Evolutionary conservation across 495 filamentous ascomycete species (phyloP), one percentile per base, ranked within the genome.

Genomic region (Hypoxylon fuscum): DNA sequence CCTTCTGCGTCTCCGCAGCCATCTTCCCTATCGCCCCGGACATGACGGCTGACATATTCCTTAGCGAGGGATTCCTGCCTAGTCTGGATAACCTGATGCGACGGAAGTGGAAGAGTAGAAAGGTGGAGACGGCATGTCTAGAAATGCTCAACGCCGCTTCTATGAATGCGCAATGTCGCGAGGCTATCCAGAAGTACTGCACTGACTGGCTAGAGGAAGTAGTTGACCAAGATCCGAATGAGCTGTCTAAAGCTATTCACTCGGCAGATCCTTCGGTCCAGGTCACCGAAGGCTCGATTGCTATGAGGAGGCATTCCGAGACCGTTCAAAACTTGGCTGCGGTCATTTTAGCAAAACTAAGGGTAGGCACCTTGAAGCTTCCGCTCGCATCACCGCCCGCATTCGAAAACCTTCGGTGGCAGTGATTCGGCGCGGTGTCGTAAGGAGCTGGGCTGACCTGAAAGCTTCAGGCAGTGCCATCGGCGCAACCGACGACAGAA

Each of bases 101-200:
- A 48, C 85, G 86, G 66, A 89, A 90, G 50, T 84, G 83, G 72
- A 92, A 90, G 75, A 90, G 86, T 68, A 81, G 82, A 60, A 88
- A 88, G 50, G 87, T 97, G 35, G 92, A 96, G 74, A 83, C 87
- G 34, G 87, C 92, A 3, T 85, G 90, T 21, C 75, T 98, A 50
- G 90, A 98, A 58, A 87, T 98, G 79, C 77, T 98, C 35, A 95
- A 90, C 74, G 91, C 90, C 9, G 96, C 94, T 14, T 96, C 92
- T 74, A 88, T 96, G 74, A 88, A 93, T 64, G 78, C 83, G 37
- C 72, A 80, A 2, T 97, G 93, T 63, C 87, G 93, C 12, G 88
- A 91, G 59, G 87, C 87, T 12, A 88, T 98, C 47, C 80, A 82
- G 43, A 92, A 89, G 66, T 85, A 94, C 62, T 96, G 93, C 71